Conservation (phyloP, 1,284 basidiomycete genomes). For the Trichosporon sp. region DNA sequence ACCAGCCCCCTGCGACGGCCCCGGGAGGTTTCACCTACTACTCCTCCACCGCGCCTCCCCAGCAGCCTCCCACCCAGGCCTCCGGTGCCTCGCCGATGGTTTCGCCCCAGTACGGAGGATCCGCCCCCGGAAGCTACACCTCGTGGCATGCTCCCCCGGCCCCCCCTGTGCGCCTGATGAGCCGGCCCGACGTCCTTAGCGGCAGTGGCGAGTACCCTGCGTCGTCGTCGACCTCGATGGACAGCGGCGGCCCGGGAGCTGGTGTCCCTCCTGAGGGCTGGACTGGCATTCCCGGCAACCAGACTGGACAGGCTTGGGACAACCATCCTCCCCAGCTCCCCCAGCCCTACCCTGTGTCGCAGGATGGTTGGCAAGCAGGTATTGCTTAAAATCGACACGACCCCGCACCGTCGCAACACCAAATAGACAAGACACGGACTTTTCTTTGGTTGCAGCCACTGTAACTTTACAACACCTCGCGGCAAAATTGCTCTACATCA, state of each 20-base stretch:
- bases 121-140: conserved; percentile 8
- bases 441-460: not conserved
- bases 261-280: conserved; percentile 13
- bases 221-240: conserved; percentile 19
- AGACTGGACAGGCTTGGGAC: conserved; percentile 13
- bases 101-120: conserved; percentile 10
- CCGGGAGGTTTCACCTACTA: conserved; percentile 18
- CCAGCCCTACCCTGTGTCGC: conserved; percentile 16
- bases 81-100: conserved; percentile 19
- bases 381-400: conserved; percentile 10
- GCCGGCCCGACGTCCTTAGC: conserved; percentile 12
- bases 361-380: conserved; percentile 23
- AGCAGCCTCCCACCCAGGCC: conserved; percentile 7
- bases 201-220: conserved; percentile 13
- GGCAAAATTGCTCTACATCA: not conserved
- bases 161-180: conserved; percentile 11
- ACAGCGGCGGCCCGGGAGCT: conserved; percentile 13
- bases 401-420: not conserved
- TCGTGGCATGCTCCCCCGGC: conserved; percentile 16
- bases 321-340: conserved; percentile 16
- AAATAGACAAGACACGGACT: conserved; percentile 1
- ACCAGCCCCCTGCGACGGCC: conserved; percentile 23
- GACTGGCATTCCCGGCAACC: conserved; percentile 5
- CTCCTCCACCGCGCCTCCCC: conserved; percentile 4
- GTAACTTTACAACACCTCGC: not conserved